Evolutionary conservation across 164 flowering plant species (phyloP), one percentile per base, ranked within the genome.

Genomic region (Nymphaea thermarum): DNA sequence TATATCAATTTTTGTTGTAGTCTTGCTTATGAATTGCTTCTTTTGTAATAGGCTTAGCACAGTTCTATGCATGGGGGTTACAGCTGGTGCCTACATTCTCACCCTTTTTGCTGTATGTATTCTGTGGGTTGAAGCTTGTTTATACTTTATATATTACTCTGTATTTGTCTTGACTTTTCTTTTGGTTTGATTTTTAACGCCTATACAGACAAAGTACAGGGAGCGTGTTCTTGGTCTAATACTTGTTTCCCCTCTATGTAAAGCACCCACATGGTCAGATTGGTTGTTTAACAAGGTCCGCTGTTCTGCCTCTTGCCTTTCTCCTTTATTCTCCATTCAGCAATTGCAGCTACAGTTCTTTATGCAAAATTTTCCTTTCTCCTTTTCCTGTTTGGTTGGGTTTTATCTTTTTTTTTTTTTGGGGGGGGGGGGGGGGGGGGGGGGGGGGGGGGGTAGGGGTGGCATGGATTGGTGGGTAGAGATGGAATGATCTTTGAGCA

Each of bases 61-160:
- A 68, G 93, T 88, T 55, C 44, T 88, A 62, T 88, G 93, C 80
- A 62, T 88, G 77, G 93, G 93, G 3, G 89, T 85, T n/a, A 84
- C 90, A 5, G 93, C 90, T 63, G 93, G 93, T 15, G 93, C 93
- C 60, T 88, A 88, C 68, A 71, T 88, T 60, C 87, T 88, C 25
- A 80, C 86, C 64, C 84, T 85, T 8, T 88, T 88, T 75, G 85
- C 93, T 6, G 93, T 86, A 83, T 64, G 89, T 83, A 17, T 62
- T 8, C 12, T 10, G 8, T 15, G 57, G 14, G 8, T 15, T 51
- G 57, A 51, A 51, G 57, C 14, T 51, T 51, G 57, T 51, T 8
- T 51, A 25, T 51, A 51, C 8, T 15, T 51, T 51, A 15, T 51
- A 8, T 51, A 10, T 57, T 7, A 17, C 45, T 59, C 44, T 17